Base-by-base conservation (phyloP, 228 moss, liverwort and hornwort genomes). In the Sphagnum fallax region DNA sequence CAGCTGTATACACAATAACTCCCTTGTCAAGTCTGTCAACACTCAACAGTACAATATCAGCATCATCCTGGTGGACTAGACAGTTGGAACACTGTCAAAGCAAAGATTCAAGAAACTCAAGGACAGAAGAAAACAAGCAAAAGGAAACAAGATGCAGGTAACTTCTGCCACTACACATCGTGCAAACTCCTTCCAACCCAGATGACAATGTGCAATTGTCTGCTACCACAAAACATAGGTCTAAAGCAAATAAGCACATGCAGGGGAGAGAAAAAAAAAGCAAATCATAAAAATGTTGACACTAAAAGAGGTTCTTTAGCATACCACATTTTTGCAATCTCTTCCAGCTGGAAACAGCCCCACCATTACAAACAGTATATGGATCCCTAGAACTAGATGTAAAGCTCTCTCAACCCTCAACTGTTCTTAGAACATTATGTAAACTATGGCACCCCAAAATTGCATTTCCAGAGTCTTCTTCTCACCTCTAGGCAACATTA, bases 271-370 rank as follows among this genome's bases (percentile, higher is more conserved):
- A n/a, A 18, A 18, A 18, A 18, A 18, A 18, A 18, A 0, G 18
- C 18, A 18, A 18, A 18, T 18, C 18, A 18, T 53, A 18, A 53
- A 12, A 53, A 53, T 7, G 53, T 12, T 53, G 53, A 53, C 6
- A 58, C 16, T 52, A 50, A 63, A 61, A 50, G 18, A 61, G 10
- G 12, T 51, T 48, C 4, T 10, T 6, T 67, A 51, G 60, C 76
- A 32, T 78, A 94, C 98, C 98, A 98, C 98, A 98, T 89, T 78
- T 92, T 98, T 49, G 98, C 98, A 66, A 98, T 98, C 76, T 98
- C 94, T 63, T 67, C 98, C 98, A 65, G 92, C 94, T 70, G 98
- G 98, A 80, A 98, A 98, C 2, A 98, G 86, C 49, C 98, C 18
- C 98, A 72, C 98, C 98, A 70, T 94, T 98, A 90, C 74, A 69